Conservation (phyloP, 164 flowering plant genomes). For the Vitis labrusca region DNA sequence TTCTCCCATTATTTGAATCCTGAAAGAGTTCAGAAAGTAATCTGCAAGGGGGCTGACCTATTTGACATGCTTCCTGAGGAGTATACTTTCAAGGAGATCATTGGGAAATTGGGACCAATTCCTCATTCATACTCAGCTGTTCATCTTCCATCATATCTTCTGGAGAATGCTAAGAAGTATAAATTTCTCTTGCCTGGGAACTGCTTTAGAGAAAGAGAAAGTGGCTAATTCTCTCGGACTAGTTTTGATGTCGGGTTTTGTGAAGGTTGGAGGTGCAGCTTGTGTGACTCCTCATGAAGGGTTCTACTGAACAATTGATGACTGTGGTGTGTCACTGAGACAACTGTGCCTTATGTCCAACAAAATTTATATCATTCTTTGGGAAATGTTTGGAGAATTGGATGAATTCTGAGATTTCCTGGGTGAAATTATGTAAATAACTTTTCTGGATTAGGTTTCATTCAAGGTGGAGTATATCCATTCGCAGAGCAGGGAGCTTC, state of each 20-base stretch:
- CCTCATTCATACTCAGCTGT: slow-evolving; percentile 65
- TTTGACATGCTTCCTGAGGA: slow-evolving; percentile 71
- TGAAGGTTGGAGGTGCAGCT: slow-evolving; percentile 26
- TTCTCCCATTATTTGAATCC: slow-evolving; percentile 67
- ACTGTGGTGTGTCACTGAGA: slow-evolving; percentile 19
- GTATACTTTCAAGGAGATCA: slow-evolving; percentile 59
- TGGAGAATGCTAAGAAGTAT: slow-evolving; percentile 46
- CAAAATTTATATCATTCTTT: slow-evolving; percentile 23
- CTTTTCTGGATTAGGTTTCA: slow-evolving; percentile 17
- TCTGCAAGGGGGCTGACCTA: slow-evolving; percentile 65
- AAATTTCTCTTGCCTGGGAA: slow-evolving; percentile 59
- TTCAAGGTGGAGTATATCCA: slow-evolving; percentile 11
- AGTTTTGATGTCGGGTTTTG: slow-evolving; percentile 2
- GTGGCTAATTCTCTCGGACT: slow-evolving; percentile 23
- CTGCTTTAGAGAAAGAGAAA: slow-evolving; percentile 51
- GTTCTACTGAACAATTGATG: slow-evolving; percentile 15
- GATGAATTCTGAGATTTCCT: slow-evolving; percentile 10
- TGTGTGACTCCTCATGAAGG: slow-evolving; percentile 23
- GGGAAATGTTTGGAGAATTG: slow-evolving; percentile 11
- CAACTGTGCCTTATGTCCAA: slow-evolving; percentile 14
- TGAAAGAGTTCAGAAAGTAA: slow-evolving; percentile 64
- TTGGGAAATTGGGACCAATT: slow-evolving; percentile 66
- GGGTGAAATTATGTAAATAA: slow-evolving; percentile 30
- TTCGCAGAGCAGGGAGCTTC: slow-evolving; percentile 9
- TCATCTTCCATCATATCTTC: slow-evolving; percentile 53